Conservation (phyloP, 768 basidiomycete species). For the Podaxis sp. region DNA sequence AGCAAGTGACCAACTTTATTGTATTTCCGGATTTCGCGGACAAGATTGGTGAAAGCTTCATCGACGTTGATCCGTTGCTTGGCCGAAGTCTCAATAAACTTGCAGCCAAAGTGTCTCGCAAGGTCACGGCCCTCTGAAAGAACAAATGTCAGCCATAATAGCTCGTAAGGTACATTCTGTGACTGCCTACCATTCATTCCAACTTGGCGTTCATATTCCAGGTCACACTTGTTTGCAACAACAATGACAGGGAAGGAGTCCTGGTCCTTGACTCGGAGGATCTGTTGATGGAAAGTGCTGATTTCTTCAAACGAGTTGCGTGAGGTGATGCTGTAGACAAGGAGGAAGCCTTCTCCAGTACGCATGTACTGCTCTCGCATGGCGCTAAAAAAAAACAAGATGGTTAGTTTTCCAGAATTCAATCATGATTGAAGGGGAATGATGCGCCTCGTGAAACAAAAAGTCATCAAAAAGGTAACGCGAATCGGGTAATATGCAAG, state of each 20-base stretch:
- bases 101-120: conserved; percentile 91
- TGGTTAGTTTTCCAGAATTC: conserved; percentile 12
- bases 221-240: conserved; percentile 97
- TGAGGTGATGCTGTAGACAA: conserved; percentile 98
- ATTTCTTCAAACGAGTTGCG: conserved; percentile 98
- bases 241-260: conserved; percentile 94
- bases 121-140: conserved; percentile 91
- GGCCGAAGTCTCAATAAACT: conserved; percentile 94
- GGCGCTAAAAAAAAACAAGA: conserved; percentile 50
- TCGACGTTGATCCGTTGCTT: conserved; percentile 97
- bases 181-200: conserved; percentile 79
- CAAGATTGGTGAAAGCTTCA: conserved; percentile 90
- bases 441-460: conserved; percentile 20
- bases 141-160: background rate
- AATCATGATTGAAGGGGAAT: conserved; percentile 7
- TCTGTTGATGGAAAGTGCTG: conserved; percentile 93
- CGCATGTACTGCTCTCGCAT: conserved; percentile 99
- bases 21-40: conserved; percentile 90
- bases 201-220: conserved; percentile 95
- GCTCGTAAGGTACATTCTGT: background rate
- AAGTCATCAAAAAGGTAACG: background rate
- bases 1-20: conserved; percentile 65
- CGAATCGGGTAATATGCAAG: conserved; percentile 13
- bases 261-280: conserved; percentile 94
- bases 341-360: conserved; percentile 95